Evolutionary conservation across 768 basidiomycete genomes (phyloP), one percentile per base, ranked within the genome.

Genomic region (Xanthoconium stramineum): DNA sequence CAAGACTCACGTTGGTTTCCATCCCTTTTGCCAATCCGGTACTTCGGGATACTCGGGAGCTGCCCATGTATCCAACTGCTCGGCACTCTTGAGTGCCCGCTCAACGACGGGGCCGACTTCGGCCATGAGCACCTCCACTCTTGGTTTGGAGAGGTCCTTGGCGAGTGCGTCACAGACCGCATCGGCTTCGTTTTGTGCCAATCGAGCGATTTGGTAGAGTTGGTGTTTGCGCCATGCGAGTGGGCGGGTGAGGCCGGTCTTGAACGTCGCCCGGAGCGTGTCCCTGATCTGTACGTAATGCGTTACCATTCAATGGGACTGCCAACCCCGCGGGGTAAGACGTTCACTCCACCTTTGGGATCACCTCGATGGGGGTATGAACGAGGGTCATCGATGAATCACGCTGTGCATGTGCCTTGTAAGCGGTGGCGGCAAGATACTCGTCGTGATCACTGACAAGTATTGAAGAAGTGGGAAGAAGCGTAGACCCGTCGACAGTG

Each of bases 161-260:
- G 58, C 45, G 14, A 72, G n/a, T 2, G 71, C 79, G 3, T 78
- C 76, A 14, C 75, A 75, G 48, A 89, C 65, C 5, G 73, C 76
- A 5, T 82, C 75, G 5, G 73, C 62, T 68, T 91, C 85, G n/a
- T 88, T 83, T 60, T 88, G 81, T 24, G 78, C 69, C 71, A 88
- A 71, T 24, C 76, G 80, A 28, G 81, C 84, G 33, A 90, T 76
- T 60, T 85, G 83, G 43, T 76, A 73, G 42, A 91, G 76, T 60
- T 91, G 89, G 45, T 80, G 76, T 52, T 80, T 79, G 15, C 89
- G 80, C 78, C 81, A 90, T 56, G 71, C 69, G 38, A 89, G 61
- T 3, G 82, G 71, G n/a, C 74, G 76, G 0, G 83, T 79, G 38
- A 73, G 60, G 4, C 83, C 81, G 0, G 75, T 60, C n/a, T 68